These are phyloP conservation scores for Pyricularia sp. DNA, from an alignment of 2,329 filamentous ascomycete species.

Conservation along the genomic window DNA sequence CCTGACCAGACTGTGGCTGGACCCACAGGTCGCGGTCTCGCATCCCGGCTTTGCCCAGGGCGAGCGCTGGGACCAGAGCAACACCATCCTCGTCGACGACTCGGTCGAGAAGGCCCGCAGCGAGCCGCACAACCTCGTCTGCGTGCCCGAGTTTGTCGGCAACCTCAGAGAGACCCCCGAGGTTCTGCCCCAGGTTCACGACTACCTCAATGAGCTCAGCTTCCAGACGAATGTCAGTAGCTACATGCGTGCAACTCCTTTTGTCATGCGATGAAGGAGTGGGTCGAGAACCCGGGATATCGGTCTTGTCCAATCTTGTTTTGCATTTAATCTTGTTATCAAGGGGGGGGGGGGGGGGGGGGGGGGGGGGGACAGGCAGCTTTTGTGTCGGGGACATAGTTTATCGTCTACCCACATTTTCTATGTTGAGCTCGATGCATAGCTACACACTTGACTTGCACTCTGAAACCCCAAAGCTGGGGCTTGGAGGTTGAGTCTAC, in stretches of 20 bases:
- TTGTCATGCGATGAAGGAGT: conserved; percentile 24
- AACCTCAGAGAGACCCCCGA: conserved; percentile 26
- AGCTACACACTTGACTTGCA: too few relatives aligned
- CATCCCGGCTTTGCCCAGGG: conserved; percentile 32
- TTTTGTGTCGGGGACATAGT: neutral
- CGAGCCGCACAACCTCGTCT: conserved; percentile 76
- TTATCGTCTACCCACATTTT: neutral
- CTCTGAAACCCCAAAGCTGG: too few relatives aligned
- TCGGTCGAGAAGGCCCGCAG: conserved; percentile 67
- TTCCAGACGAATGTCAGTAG: conserved; percentile 51
- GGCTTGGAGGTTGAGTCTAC: too few relatives aligned
- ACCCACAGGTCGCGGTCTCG: conserved; percentile 29
- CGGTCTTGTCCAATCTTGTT: neutral
- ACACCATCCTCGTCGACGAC: conserved; percentile 88
- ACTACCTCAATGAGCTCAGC: conserved; percentile 48
- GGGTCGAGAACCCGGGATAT: too few relatives aligned
- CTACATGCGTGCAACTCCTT: conserved; percentile 45
- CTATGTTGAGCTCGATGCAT: neutral
- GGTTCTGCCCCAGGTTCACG: conserved; percentile 49
- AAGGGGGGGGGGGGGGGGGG: too few relatives aligned
- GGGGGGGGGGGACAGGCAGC: too few relatives aligned
- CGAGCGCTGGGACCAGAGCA: conserved; percentile 62
- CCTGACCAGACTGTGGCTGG: conserved; percentile 61
- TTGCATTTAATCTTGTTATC: neutral
- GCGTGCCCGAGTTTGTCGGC: conserved; percentile 67